phyloP scores from a whole-genome alignment of 768 basidiomycete species.

The Sporobolomyces roseus region DNA sequence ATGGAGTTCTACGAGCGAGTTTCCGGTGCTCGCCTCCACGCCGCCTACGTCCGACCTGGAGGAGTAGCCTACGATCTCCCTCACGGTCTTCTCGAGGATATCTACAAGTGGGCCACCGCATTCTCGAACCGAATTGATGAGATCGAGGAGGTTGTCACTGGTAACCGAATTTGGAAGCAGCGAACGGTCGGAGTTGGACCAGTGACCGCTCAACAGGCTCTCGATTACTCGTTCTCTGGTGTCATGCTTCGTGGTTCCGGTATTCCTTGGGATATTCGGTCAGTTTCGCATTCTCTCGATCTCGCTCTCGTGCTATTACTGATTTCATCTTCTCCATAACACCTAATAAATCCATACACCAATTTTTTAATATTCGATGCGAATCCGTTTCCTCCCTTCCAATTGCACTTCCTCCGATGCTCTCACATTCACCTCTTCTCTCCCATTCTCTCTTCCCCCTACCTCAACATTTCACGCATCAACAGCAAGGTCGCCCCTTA shows the following conservation, averaged over 20 bases:
- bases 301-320: background rate
- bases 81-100: conserved; percentile 96
- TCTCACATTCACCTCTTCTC: no score
- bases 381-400: no score
- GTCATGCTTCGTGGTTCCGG: conserved; percentile 96
- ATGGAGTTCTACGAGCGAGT: conserved; percentile 99
- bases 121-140: conserved; percentile 87
- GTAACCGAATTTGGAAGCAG: conserved; percentile 97
- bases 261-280: conserved; percentile 85
- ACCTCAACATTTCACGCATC: background rate
- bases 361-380: no score
- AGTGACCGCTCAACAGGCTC: conserved; percentile 85
- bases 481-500: conserved; percentile 74
- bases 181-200: conserved; percentile 83
- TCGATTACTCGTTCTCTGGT: conserved; percentile 89
- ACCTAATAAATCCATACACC: no score
- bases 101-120: conserved; percentile 96
- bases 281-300: conserved; percentile 10
- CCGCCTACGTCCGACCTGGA: conserved; percentile 95
- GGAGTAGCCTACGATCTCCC: conserved; percentile 97
- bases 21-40: conserved; percentile 92
- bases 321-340: no score
- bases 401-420: no score
- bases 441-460: background rate
- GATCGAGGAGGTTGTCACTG: conserved; percentile 95